Percentiles rank a stretch among this genome's conserved stretches.
phyloP scores from a whole-genome alignment of 1,284 basidiomycete genomes.

The Rhizopogon parksii region DNA sequence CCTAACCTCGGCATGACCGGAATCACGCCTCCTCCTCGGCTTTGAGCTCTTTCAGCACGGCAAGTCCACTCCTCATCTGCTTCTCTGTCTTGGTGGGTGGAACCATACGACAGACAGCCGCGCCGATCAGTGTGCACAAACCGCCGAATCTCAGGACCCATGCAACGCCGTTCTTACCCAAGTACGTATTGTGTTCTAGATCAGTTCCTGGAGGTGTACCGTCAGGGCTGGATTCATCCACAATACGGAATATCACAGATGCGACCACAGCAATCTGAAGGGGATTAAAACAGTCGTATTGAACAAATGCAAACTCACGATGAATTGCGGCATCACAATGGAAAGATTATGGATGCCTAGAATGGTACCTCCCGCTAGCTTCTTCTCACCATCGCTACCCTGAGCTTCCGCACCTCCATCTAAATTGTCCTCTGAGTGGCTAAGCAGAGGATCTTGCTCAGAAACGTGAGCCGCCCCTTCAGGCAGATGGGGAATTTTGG shows the following conservation, averaged over 20 bases:
- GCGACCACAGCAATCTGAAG: slow-evolving; percentile 83
- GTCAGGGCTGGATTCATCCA: slow-evolving; percentile 49
- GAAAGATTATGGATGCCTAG: slow-evolving; percentile 94
- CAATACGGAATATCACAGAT: slow-evolving; percentile 79
- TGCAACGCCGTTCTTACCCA: slow-evolving; percentile 80
- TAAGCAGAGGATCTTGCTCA: slow-evolving; percentile 64
- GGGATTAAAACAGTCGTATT: not conserved
- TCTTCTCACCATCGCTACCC: slow-evolving; percentile 38
- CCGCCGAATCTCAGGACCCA: slow-evolving; percentile 95
- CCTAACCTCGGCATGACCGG: not conserved
- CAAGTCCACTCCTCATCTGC: slow-evolving; percentile 76
- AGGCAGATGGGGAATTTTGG: slow-evolving; percentile 5
- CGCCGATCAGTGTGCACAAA: slow-evolving; percentile 69
- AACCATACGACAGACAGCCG: slow-evolving; percentile 70
- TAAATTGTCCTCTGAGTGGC: slow-evolving; percentile 34
- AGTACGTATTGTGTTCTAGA: slow-evolving; percentile 49
- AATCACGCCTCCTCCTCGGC: slow-evolving; percentile 47
- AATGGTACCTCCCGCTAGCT: slow-evolving; percentile 85
- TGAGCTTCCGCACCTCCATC: slow-evolving; percentile 39
- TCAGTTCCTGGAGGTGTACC: slow-evolving; percentile 17
- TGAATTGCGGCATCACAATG: slow-evolving; percentile 88
- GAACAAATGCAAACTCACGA: slow-evolving; percentile 47
- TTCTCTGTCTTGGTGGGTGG: slow-evolving; percentile 85
- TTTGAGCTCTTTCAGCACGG: slow-evolving; percentile 66
- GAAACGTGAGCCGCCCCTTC: slow-evolving; percentile 1